Evolutionary conservation across 164 flowering plant genomes (phyloP).

Genomic region (Macadamia integrifolia): DNA sequence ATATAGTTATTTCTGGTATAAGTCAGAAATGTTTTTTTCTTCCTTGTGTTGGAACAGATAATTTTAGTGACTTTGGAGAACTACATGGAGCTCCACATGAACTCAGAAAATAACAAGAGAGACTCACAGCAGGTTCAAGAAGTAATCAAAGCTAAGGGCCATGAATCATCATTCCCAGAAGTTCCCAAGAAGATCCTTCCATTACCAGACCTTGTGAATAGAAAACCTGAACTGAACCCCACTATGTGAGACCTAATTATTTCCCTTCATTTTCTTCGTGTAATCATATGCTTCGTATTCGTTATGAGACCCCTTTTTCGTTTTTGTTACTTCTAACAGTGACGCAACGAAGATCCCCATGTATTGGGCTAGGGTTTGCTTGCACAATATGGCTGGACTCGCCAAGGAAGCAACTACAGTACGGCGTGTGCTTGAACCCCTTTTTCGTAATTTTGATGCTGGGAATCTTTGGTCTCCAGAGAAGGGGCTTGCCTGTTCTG

Average conservation of each 20-base stretch:
- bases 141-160: slow-evolving; percentile 12
- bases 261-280: slow-evolving; percentile 1
- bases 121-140: slow-evolving; percentile 32
- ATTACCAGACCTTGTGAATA: slow-evolving; percentile 14
- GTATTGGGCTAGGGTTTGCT: slow-evolving; percentile 83
- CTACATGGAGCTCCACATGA: slow-evolving; percentile 35
- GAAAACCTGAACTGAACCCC: slow-evolving; percentile 28
- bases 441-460: slow-evolving; percentile 63
- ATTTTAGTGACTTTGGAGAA: slow-evolving; percentile 72
- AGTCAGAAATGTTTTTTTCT: not conserved
- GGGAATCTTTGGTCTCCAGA: slow-evolving; percentile 64
- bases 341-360: slow-evolving; percentile 55
- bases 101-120: slow-evolving; percentile 21
- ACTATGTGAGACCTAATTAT: slow-evolving; percentile 33
- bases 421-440: slow-evolving; percentile 82
- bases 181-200: slow-evolving; percentile 23
- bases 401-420: slow-evolving; percentile 78
- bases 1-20: not conserved
- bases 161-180: slow-evolving; percentile 25
- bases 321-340: slow-evolving; percentile 26
- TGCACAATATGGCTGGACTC: slow-evolving; percentile 63
- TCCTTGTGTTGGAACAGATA: slow-evolving; percentile 41
- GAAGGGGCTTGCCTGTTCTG: slow-evolving; percentile 60
- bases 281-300: not conserved
- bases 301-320: not conserved